These are phyloP conservation scores for Rhizopogon rudus DNA, from an alignment of 768 basidiomycete species.

Conservation along the genomic window DNA sequence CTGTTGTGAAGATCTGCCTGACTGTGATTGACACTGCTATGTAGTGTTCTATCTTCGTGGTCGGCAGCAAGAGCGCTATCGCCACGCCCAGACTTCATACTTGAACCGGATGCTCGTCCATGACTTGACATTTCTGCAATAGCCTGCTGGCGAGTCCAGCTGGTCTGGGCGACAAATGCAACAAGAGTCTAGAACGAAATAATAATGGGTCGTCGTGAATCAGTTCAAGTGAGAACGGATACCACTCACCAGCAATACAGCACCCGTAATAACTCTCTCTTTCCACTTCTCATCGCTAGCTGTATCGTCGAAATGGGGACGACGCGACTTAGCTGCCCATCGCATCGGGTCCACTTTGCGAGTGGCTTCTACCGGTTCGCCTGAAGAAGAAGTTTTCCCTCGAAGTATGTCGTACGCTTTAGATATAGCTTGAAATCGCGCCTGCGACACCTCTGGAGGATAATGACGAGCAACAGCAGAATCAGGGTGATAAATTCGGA, in stretches of 20 bases:
- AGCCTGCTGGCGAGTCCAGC: conserved; percentile 26
- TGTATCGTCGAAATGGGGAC: conserved; percentile 43
- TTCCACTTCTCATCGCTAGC: conserved; percentile 59
- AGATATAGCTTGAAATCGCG: conserved; percentile 65
- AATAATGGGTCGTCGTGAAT: not conserved
- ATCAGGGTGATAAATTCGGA: conserved; percentile 76
- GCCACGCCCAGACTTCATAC: not conserved
- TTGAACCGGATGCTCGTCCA: not conserved
- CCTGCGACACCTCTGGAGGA: conserved; percentile 48
- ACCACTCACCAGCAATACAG: conserved; percentile 43
- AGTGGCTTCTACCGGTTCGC: conserved; percentile 9
- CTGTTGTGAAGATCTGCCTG: not conserved
- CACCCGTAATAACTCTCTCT: conserved; percentile 55
- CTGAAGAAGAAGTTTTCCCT: conserved; percentile 33
- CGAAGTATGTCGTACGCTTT: conserved; percentile 63
- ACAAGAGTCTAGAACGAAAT: conserved; percentile 24
- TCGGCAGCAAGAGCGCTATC: not conserved
- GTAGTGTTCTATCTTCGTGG: not conserved
- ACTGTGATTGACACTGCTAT: not conserved
- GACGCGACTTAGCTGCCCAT: conserved; percentile 33
- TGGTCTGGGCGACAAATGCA: conserved; percentile 29
- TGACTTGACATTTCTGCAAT: conserved; percentile 9
- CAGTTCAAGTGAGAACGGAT: not conserved
- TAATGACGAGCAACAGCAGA: conserved; percentile 39
- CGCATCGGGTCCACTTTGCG: conserved; percentile 33